Base-by-base conservation (phyloP, 2,329 filamentous ascomycete species). In the Fusarium camptoceras region DNA sequence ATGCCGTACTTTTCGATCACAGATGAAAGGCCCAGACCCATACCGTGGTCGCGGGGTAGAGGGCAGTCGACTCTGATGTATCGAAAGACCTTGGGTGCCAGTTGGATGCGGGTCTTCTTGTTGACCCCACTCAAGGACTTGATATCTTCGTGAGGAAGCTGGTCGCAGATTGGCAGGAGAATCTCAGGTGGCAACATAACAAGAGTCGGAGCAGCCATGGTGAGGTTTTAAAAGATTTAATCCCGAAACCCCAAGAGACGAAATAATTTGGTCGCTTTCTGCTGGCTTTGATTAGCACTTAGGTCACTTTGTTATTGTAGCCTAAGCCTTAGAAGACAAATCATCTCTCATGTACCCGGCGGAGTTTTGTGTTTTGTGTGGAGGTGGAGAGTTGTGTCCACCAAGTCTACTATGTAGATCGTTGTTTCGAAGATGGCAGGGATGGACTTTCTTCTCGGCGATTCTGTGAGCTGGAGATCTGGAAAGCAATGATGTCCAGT, bases 61-160 rank as follows among this genome's bases (percentile, higher is more conserved):
- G 59, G 63, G 18, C 63, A 66, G 7, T 28, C 2, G 37, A 64
- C 27, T 15, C n/a, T 64, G n/a, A 64, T 22, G 16, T 46, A 20
- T 2, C 22, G 47, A 18, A 59, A 66, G 16, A 66, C n/a, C n/a
- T n/a, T n/a, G n/a, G n/a, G n/a, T n/a, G n/a, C 47, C 18, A 65
- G 10, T 5, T 27, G 11, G 4, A 18, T 30, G 18, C 34, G 51
- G 2, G 41, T 22, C 4, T 5, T 43, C 5, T 39, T 59, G 28
- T 37, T 59, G 5, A 14, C 18, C 11, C 44, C n/a, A 20, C 59
- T 64, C 12, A 64, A 20, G 15, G 42, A 31, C 25, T 41, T 39
- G 15, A n/a, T 53, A 5, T 49, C 59, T 31, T 28, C 12, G 4
- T 20, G 20, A 9, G 28, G 31, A 5, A 66, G 59, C 4, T 43